Evolutionary conservation across 768 basidiomycete genomes (phyloP).

Genomic region (Suillus cothurnatus): DNA sequence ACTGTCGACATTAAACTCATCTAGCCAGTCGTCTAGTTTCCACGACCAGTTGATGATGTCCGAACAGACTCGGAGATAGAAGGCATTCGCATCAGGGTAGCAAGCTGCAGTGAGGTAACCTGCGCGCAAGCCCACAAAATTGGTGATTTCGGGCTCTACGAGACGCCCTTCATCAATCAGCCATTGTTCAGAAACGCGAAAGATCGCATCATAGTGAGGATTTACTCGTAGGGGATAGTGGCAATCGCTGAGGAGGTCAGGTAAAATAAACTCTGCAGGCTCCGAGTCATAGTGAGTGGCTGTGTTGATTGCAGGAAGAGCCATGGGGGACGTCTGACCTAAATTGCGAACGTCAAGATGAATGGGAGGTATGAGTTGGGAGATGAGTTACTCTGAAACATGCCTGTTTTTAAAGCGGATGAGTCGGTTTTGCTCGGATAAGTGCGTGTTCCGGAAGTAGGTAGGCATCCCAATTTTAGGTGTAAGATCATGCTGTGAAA

Average conservation of each 20-base stretch:
- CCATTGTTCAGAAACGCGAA: background rate
- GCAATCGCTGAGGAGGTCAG: background rate
- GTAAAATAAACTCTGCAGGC: background rate
- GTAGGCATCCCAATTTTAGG: too few species aligned
- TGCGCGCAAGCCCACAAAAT: conserved; percentile 48
- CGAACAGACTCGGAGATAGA: conserved; percentile 34
- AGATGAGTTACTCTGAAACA: too few species aligned
- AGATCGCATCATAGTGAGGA: background rate
- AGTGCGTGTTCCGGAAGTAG: too few species aligned
- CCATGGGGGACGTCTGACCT: too few species aligned
- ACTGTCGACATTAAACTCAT: conserved; percentile 24
- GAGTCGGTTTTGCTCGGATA: too few species aligned
- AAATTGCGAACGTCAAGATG: too few species aligned
- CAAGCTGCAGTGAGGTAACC: conserved; percentile 59
- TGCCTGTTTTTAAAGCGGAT: too few species aligned
- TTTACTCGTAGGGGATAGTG: background rate
- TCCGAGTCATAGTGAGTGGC: too few species aligned
- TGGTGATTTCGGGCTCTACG: conserved; percentile 23
- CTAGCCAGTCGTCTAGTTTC: conserved; percentile 36
- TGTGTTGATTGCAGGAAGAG: too few species aligned
- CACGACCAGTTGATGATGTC: conserved; percentile 62
- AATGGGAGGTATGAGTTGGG: too few species aligned
- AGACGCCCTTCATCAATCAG: background rate
- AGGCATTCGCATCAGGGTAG: conserved; percentile 54
- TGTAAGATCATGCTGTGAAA: too few species aligned